Evolutionary conservation across 139 green algal genomes (phyloP).

Genomic region (Edaphochlamys debaryana): DNA sequence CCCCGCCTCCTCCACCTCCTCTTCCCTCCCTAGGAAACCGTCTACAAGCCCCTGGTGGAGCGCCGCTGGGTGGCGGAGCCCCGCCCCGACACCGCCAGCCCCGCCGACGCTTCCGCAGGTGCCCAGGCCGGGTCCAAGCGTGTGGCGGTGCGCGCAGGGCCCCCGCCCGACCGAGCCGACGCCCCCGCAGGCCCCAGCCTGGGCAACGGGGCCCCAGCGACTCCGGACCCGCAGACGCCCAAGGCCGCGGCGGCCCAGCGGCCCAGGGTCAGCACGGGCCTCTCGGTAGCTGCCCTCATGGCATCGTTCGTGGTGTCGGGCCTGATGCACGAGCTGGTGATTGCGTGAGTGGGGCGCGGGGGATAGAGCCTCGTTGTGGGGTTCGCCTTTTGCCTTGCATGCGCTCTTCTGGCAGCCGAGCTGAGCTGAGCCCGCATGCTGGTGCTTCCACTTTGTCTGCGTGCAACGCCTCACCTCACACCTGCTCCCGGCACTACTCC

Average conservation of each 20-base stretch:
- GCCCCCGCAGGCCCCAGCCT: background rate
- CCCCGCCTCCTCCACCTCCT: too few relatives aligned
- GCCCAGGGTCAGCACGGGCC: background rate
- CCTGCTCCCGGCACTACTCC: too few relatives aligned
- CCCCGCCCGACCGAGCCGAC: background rate
- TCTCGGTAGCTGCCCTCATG: background rate
- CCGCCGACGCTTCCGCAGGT: too few relatives aligned
- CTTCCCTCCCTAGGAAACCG: too few relatives aligned
- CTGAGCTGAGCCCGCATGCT: too few relatives aligned
- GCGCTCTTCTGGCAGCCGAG: too few relatives aligned
- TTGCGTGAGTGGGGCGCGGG: conserved; percentile 18
- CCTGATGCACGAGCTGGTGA: conserved; percentile 49
- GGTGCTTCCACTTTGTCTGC: too few relatives aligned
- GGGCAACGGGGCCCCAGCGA: too few relatives aligned
- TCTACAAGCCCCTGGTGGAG: conserved; percentile 47
- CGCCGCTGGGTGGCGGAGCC: background rate
- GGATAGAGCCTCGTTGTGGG: background rate
- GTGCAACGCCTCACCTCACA: too few relatives aligned
- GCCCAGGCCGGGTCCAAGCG: too few relatives aligned
- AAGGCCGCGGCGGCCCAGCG: background rate
- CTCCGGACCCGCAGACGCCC: too few relatives aligned
- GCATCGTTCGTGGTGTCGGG: conserved; percentile 46
- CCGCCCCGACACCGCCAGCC: background rate
- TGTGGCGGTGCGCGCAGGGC: background rate
- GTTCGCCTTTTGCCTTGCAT: background rate